A percentile compares a stretch with the other conserved stretches of the same genome.
phyloP scores from a whole-genome alignment of 129 eudicot species.

The Tagetes patula region DNA sequence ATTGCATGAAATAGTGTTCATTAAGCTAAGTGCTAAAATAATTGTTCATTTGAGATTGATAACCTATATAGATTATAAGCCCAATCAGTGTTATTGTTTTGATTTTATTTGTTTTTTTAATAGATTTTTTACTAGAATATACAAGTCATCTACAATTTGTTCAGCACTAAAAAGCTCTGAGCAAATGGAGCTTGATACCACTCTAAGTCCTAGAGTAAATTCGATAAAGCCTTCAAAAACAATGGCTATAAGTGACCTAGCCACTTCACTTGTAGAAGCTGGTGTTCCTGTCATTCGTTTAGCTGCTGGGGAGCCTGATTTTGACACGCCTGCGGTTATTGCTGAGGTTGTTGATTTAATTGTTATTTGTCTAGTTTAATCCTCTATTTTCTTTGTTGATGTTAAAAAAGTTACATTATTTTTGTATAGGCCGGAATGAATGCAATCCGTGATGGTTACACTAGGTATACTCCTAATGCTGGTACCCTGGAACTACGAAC shows the following conservation, averaged over 20 bases:
- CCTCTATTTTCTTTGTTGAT: neutral
- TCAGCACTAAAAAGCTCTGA: constrained; percentile 46
- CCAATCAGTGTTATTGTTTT: neutral
- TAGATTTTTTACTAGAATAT: constrained; percentile 43
- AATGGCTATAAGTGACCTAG: constrained; percentile 86
- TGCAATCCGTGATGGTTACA: constrained; percentile 90
- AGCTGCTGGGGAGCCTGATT: constrained; percentile 98
- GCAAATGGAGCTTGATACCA: constrained; percentile 65
- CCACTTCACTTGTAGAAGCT: constrained; percentile 94
- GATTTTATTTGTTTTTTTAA: constrained; percentile 13
- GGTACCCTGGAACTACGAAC: constrained; percentile 84
- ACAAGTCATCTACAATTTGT: constrained; percentile 30
- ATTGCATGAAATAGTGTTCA: neutral
- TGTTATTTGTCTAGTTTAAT: neutral
- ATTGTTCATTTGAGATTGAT: neutral
- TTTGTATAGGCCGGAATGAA: constrained; percentile 69
- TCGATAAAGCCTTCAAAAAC: constrained; percentile 94
- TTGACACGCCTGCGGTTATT: constrained; percentile 81
- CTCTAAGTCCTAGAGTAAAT: constrained; percentile 88
- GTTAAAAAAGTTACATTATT: neutral
- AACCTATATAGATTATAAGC: neutral
- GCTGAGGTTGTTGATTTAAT: constrained; percentile 59
- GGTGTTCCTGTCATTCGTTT: constrained; percentile 93
- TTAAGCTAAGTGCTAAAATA: constrained; percentile 6
- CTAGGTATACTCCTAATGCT: constrained; percentile 96